Evolutionary conservation across 2,329 filamentous ascomycete genomes (phyloP), one percentile per base, ranked within the genome.

Genomic region (Fusarium sp.): DNA sequence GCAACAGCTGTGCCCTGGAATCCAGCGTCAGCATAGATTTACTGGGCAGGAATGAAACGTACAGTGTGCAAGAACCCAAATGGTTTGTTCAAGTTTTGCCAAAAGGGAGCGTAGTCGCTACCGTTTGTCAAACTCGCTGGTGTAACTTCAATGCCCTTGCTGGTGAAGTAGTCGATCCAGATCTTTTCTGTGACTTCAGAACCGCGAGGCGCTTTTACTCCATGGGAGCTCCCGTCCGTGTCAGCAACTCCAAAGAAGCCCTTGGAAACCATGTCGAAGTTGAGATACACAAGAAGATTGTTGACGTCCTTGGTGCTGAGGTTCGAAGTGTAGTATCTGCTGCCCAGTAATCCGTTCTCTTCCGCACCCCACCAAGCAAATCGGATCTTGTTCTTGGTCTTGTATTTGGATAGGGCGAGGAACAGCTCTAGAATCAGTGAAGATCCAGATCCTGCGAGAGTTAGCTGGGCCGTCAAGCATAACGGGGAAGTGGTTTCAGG

Each of bases 41-140:
- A 13, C 6, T 2, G 2, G 4, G 0, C 4, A 2, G 1, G 1
- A 0, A 3, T 1, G 1, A 3, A 1, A 46, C 41, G 27, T 29
- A 59, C 56, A 4, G 64, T 67, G n/a, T 67, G 65, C 1, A 67
- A 31, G 49, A 67, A 67, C 0, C 65, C 64, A 9, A 67, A 67
- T 2, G 65, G 65, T 32, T 67, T 67, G 27, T 65, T 60, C 35
- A 67, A 13, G 21, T 78, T 77, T 17, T 67, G 57, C 65, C 65
- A 67, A 36, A 67, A 67, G 2, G 65, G 41, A 9, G 65, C 65
- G 45, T 67, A 67, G 5, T 67, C 65, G 43, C 65, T 67, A 9
- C 65, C 80, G 9, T 82, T 84, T 51, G 57, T 66, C n/a, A 70
- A 54, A 9, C 47, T 48, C 3, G 63, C 53, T 4, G 62, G 66